Percentiles rank a stretch among this genome's conserved stretches.
phyloP scores from a whole-genome alignment of 768 basidiomycete genomes.

The Boletus insuetus region DNA sequence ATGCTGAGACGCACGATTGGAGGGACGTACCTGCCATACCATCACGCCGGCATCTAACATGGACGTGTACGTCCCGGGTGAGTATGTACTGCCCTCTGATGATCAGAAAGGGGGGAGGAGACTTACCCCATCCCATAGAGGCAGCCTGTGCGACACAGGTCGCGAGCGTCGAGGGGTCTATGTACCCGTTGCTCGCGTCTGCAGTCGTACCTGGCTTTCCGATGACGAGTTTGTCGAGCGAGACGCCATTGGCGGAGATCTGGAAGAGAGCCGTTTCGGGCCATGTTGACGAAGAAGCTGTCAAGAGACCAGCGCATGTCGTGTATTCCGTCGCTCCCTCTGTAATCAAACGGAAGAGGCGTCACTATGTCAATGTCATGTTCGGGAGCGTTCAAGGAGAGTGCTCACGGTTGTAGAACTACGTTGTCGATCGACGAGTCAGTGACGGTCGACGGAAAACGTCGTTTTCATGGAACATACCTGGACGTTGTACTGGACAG shows the following conservation, averaged over 20 bases:
- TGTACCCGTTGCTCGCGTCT: conserved; percentile 53
- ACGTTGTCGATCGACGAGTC: neutral
- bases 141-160: conserved; percentile 61
- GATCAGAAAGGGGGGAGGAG: neutral
- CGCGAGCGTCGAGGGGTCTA: conserved; percentile 54
- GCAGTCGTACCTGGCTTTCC: conserved; percentile 47
- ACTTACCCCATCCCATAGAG: conserved; percentile 65
- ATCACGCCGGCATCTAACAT: conserved; percentile 37
- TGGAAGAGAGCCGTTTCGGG: conserved; percentile 59
- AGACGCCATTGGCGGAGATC: conserved; percentile 46
- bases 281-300: conserved; percentile 55
- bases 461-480: conserved; percentile 15
- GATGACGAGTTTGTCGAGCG: conserved; percentile 51
- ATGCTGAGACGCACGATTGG: neutral
- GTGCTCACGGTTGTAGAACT: conserved; percentile 33
- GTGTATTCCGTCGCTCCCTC: conserved; percentile 65
- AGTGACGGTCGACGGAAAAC: neutral
- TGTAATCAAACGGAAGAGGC: conserved; percentile 19
- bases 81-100: neutral
- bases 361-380: neutral
- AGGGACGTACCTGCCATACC: conserved; percentile 39
- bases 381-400: neutral
- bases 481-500: conserved; percentile 37
- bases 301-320: conserved; percentile 58
- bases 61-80: neutral